Percentiles rank a stretch among this genome's conserved stretches.
Evolutionary conservation across 75 land plant genomes (phyloP).

Genomic region (Adiantum capillusveneris): DNA sequence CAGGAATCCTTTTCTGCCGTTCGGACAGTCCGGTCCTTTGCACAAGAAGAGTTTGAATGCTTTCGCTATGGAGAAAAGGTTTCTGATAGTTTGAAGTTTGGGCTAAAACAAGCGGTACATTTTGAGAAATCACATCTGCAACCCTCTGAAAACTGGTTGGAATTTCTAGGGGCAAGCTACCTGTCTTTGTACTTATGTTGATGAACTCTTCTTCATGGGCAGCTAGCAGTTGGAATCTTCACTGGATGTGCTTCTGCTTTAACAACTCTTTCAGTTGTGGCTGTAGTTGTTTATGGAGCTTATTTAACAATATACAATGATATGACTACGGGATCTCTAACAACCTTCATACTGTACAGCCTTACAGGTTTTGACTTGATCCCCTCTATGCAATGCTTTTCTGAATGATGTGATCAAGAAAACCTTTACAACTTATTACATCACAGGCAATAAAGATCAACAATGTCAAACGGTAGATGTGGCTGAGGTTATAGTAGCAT

Average conservation of each 20-base stretch:
- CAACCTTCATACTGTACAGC: conserved; percentile 94
- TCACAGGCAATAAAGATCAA: too few species aligned
- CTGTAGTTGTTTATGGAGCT: conserved; percentile 95
- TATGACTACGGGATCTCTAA: conserved; percentile 84
- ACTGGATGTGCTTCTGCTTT: conserved; percentile 84
- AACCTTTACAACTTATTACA: too few species aligned
- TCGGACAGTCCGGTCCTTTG: conserved; percentile 95
- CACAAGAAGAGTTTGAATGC: conserved; percentile 74
- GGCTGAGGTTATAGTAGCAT: too few species aligned
- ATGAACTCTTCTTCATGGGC: conserved; percentile 19
- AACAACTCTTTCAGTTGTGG: conserved; percentile 74
- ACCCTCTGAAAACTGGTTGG: too few species aligned
- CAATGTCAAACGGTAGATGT: too few species aligned
- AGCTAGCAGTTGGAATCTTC: conserved; percentile 77
- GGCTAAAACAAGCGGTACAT: conserved; percentile 86
- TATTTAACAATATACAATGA: conserved; percentile 58
- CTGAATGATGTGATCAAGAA: too few species aligned
- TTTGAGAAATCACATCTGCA: neutral
- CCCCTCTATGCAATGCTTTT: too few species aligned
- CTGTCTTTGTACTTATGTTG: too few species aligned
- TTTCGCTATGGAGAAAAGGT: conserved; percentile 78
- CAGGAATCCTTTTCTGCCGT: conserved; percentile 95
- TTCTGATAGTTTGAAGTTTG: conserved; percentile 73
- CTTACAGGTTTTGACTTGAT: conserved; percentile 76
- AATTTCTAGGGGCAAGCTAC: too few species aligned